These are phyloP conservation scores for Bipolaris oryzae DNA, from an alignment of 2,329 filamentous ascomycete genomes.

Conservation along the genomic window DNA sequence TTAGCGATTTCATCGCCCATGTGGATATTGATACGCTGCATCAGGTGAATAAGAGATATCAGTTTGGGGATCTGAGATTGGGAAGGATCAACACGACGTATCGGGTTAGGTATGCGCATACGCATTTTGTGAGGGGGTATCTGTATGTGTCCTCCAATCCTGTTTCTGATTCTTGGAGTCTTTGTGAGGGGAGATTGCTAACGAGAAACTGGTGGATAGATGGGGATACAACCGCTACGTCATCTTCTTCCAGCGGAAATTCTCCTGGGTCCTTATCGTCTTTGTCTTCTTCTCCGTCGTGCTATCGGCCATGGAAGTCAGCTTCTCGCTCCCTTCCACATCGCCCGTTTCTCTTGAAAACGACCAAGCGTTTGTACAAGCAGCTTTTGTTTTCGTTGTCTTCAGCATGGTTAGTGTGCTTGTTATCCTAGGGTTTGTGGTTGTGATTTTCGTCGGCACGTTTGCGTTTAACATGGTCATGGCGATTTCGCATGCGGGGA, in stretches of 20 bases:
- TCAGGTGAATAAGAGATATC: conserved; percentile 46
- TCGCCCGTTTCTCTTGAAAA: conserved; percentile 18
- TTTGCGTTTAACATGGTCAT: conserved; percentile 47
- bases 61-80: conserved; percentile 45
- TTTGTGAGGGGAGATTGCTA: too few species aligned
- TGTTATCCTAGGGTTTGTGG: conserved; percentile 34
- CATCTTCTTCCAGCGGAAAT: conserved; percentile 49
- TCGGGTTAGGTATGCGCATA: conserved; percentile 37
- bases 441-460: conserved; percentile 36
- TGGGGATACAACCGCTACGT: conserved; percentile 50
- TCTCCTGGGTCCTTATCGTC: conserved; percentile 45
- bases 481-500: conserved; percentile 40
- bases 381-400: conserved; percentile 44
- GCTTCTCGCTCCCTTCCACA: conserved; percentile 10
- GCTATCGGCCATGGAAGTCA: conserved; percentile 49
- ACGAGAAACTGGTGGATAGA: background rate
- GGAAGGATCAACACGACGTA: conserved; percentile 47
- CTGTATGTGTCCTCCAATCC: conserved; percentile 25
- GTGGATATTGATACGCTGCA: conserved; percentile 43
- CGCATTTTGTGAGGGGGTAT: conserved; percentile 48
- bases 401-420: conserved; percentile 44
- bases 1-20: conserved; percentile 28
- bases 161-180: too few species aligned
- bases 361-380: conserved; percentile 32
- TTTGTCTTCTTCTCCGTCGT: conserved; percentile 48